phyloP scores from a whole-genome alignment of 768 basidiomycete species.

The Suillus brevipes region DNA sequence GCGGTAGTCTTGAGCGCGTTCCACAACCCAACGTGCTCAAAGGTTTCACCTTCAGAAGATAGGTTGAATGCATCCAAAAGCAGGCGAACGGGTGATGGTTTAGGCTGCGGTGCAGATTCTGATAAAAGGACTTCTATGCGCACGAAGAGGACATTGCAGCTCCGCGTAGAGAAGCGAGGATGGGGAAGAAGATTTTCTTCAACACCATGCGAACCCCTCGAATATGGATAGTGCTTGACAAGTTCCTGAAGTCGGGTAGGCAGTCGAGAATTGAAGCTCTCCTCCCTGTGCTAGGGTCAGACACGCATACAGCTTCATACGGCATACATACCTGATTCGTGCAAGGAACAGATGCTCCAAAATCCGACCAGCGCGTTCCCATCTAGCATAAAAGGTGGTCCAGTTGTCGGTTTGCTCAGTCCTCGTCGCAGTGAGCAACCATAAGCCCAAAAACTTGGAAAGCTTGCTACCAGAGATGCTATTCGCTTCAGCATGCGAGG shows the following conservation, averaged over 20 bases:
- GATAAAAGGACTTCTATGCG: conserved; percentile 59
- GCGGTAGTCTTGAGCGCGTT: conserved; percentile 48
- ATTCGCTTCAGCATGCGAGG: conserved; percentile 70
- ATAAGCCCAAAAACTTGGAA: conserved; percentile 70
- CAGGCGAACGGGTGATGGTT: conserved; percentile 57
- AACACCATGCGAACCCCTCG: conserved; percentile 26
- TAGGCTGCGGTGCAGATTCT: conserved; percentile 33
- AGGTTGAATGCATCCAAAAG: conserved; percentile 62
- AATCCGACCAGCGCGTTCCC: conserved; percentile 72
- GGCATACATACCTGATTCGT: conserved; percentile 56
- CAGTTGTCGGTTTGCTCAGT: conserved; percentile 56
- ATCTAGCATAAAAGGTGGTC: conserved; percentile 65
- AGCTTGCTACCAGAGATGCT: conserved; percentile 78
- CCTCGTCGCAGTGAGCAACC: conserved; percentile 59
- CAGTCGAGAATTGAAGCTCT: conserved; percentile 53
- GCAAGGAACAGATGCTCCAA: conserved; percentile 78
- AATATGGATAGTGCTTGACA: conserved; percentile 68
- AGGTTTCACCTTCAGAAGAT: conserved; percentile 31
- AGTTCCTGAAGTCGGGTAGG: conserved; percentile 73
- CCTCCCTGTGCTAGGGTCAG: conserved; percentile 45
- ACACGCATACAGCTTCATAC: background rate
- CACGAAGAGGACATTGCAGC: conserved; percentile 64
- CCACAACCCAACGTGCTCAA: conserved; percentile 51
- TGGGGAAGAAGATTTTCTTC: conserved; percentile 53
- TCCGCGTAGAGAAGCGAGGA: conserved; percentile 68